Percentiles rank a stretch among this genome's conserved stretches.
Conservation (phyloP, 306 rosid species). For the Geum urbanum region DNA sequence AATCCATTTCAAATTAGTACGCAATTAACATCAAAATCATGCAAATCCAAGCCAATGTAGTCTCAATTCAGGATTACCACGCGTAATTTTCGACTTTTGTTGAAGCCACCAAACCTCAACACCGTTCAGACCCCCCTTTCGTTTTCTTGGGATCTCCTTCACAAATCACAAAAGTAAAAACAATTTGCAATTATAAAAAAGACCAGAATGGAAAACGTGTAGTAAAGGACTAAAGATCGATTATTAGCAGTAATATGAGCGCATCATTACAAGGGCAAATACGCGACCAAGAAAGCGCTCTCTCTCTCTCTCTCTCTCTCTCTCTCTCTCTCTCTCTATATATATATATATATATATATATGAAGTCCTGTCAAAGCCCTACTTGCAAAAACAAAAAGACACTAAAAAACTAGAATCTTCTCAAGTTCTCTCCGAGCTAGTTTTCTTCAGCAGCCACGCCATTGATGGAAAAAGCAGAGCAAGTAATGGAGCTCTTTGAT, state of each 20-base stretch:
- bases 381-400: neutral
- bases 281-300: slow-evolving; percentile 3
- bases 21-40: neutral
- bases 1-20: neutral
- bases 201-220: slow-evolving; percentile 43
- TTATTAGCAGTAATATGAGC: slow-evolving; percentile 19
- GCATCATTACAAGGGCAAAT: slow-evolving; percentile 33
- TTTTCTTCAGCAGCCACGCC: slow-evolving; percentile 18
- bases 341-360: too few relatives aligned
- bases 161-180: slow-evolving; percentile 12
- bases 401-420: neutral
- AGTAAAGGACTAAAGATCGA: slow-evolving; percentile 23
- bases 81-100: slow-evolving; percentile 20
- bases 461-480: slow-evolving; percentile 56
- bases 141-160: slow-evolving; percentile 1
- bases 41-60: neutral
- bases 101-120: slow-evolving; percentile 24
- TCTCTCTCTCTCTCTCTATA: too few relatives aligned
- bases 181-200: neutral
- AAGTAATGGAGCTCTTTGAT: slow-evolving; percentile 50
- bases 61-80: neutral
- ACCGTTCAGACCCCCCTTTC: slow-evolving; percentile 11
- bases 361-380: neutral
- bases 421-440: neutral
- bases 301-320: too few relatives aligned